Percentiles rank a stretch among this genome's conserved stretches.
These are phyloP conservation scores for Vanderwaltozyma yarrowii DNA, from an alignment of 805 yeast species.

Conservation along the genomic window DNA sequence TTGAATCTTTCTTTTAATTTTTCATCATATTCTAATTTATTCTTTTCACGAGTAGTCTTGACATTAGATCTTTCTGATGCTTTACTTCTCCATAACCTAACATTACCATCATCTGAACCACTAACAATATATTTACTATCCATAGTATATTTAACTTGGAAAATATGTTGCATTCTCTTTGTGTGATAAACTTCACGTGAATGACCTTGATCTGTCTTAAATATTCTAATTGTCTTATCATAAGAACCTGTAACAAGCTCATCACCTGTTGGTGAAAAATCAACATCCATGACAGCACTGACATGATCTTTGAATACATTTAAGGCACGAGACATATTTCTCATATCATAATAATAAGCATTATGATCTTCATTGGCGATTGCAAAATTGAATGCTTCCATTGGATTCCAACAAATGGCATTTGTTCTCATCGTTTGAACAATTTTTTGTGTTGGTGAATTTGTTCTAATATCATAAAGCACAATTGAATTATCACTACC, in stretches of 20 bases:
- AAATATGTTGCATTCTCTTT: constrained; percentile 93
- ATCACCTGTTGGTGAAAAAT: constrained; percentile 94
- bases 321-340: constrained; percentile 70
- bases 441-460: constrained; percentile 85
- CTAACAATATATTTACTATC: constrained; percentile 79
- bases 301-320: constrained; percentile 93
- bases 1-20: constrained; percentile 87
- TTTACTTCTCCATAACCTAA: constrained; percentile 83
- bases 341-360: constrained; percentile 91
- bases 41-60: constrained; percentile 68
- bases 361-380: constrained; percentile 93
- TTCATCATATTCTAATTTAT: constrained; percentile 80
- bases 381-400: constrained; percentile 92
- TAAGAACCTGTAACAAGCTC: constrained; percentile 93
- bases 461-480: constrained; percentile 81
- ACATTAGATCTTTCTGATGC: constrained; percentile 80
- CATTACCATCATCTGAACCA: constrained; percentile 95
- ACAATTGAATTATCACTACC: constrained; percentile 88
- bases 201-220: constrained; percentile 69
- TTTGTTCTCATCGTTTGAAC: constrained; percentile 76
- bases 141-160: constrained; percentile 73
- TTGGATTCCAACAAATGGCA: constrained; percentile 90
- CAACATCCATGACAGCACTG: constrained; percentile 89
- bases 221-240: constrained; percentile 85
- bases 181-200: constrained; percentile 94